Base-by-base conservation (phyloP, 768 basidiomycete species). In the Lactarius tabidus region DNA sequence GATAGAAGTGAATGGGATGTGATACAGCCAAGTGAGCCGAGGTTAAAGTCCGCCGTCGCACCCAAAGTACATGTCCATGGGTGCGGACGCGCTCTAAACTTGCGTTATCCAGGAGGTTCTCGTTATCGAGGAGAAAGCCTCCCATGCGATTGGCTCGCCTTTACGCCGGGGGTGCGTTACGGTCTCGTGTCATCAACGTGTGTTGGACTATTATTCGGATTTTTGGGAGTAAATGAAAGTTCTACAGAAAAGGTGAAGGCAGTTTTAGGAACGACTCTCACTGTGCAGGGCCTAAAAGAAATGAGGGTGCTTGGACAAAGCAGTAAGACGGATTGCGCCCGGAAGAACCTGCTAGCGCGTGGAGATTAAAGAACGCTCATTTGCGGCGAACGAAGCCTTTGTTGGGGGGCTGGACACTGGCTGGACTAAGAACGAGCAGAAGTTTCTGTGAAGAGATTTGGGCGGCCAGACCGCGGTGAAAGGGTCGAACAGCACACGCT, bases 161-260 rank as follows among this genome's bases (percentile, higher is more conserved):
- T 58, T 60, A 60, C 59, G 64, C 64, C 62, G 48, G 17, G 33
- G 17, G 56, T 43, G 61, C 38, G 48, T 57, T 38, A 60, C 58
- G 59, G 53, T 65, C 67, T 66, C 67, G 67, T 68, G 67, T 66
- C 60, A 56, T 48, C 67, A 68, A 68, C 67, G 67, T 68, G 66
- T 67, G 33, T 29, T 20, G 12, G 9, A 36, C 31, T 45, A 45
- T 57, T 62, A 41, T 62, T 36, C 18, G 39, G 36, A 15, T 2
- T 56, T 39, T 59, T 61, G 26, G 45, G 56, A 61, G 29, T 45
- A 41, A 48, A 62, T 62, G 41, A 26, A 66, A 29, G 65, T 66
- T 66, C 65, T n/a, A 66, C 52, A 59, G 65, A 62, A 59, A 66
- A 66, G 36, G 55, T 51, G 64, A 56, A 43, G 64, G 28, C 9